phyloP scores from a whole-genome alignment of 2,329 filamentous ascomycete species.

The Stemphylium lycopersici region DNA sequence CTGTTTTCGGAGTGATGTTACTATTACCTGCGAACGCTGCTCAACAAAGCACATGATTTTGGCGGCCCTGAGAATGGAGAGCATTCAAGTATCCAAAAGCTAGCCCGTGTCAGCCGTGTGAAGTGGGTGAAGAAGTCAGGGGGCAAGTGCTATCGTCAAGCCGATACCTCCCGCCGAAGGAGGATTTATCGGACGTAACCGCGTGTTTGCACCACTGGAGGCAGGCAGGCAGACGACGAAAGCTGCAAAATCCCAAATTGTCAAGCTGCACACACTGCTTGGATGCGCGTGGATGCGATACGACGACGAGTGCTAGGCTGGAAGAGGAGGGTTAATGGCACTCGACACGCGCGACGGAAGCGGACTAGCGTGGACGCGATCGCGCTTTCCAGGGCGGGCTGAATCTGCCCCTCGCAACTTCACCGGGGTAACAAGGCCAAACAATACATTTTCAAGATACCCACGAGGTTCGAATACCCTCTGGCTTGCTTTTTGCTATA shows the following conservation, averaged over 20 bases:
- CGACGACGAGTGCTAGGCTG: slow-evolving; percentile 17
- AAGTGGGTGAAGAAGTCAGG: too few species aligned
- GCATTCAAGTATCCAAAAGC: too few species aligned
- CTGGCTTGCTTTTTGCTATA: background rate
- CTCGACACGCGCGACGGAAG: slow-evolving; percentile 22
- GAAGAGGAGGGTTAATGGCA: slow-evolving; percentile 25
- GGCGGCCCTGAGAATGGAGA: too few species aligned
- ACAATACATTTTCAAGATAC: slow-evolving; percentile 19
- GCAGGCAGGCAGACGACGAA: background rate
- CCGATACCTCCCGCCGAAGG: too few species aligned
- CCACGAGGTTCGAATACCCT: slow-evolving; percentile 4
- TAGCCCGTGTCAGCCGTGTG: too few species aligned
- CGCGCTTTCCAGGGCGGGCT: slow-evolving; percentile 23
- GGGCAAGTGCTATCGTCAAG: too few species aligned
- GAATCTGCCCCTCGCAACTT: slow-evolving; percentile 26
- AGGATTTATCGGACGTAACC: background rate
- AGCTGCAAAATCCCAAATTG: background rate
- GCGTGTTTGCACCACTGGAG: background rate
- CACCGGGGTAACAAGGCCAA: slow-evolving; percentile 12
- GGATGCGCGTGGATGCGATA: background rate
- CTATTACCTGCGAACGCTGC: too few species aligned
- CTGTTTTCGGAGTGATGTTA: background rate
- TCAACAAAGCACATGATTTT: too few species aligned
- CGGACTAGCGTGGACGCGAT: slow-evolving; percentile 23
- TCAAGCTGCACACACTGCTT: background rate